phyloP scores from a whole-genome alignment of 2,329 filamentous ascomycete species.

The Fusarium falciforme region DNA sequence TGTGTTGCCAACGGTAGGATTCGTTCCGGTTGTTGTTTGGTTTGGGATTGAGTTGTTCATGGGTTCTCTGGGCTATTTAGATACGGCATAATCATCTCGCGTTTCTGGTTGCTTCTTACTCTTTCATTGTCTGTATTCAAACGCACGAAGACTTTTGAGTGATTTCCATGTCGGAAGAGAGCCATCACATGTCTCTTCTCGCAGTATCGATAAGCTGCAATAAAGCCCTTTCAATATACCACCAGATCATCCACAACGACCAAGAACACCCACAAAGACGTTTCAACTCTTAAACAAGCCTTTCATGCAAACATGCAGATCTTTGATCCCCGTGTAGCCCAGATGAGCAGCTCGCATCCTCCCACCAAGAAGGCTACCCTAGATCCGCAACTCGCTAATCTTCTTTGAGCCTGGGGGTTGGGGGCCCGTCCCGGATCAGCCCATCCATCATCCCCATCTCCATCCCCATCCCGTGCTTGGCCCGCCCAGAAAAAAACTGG shows the following conservation, averaged over 20 bases:
- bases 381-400: slow-evolving; percentile 21
- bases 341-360: not conserved
- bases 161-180: not conserved
- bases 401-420: slow-evolving; percentile 15
- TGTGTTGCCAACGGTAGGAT: no score
- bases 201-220: not conserved
- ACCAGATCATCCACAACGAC: not conserved
- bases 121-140: not conserved
- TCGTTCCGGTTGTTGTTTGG: not conserved
- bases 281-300: not conserved
- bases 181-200: not conserved
- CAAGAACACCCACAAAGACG: not conserved
- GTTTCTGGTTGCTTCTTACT: not conserved
- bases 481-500: slow-evolving; percentile 10
- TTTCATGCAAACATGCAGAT: not conserved
- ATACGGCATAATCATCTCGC: fast-evolving
- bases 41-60: not conserved
- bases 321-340: not conserved
- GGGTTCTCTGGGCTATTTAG: not conserved
- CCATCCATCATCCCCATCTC: not conserved
- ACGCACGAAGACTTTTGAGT: not conserved
- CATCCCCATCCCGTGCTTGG: not conserved
- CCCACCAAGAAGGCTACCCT: not conserved
- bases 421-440: slow-evolving; percentile 21
- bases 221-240: not conserved